These are phyloP conservation scores for Candida tropicalis DNA, from an alignment of 1,139 yeast genomes.

Conservation along the genomic window DNA sequence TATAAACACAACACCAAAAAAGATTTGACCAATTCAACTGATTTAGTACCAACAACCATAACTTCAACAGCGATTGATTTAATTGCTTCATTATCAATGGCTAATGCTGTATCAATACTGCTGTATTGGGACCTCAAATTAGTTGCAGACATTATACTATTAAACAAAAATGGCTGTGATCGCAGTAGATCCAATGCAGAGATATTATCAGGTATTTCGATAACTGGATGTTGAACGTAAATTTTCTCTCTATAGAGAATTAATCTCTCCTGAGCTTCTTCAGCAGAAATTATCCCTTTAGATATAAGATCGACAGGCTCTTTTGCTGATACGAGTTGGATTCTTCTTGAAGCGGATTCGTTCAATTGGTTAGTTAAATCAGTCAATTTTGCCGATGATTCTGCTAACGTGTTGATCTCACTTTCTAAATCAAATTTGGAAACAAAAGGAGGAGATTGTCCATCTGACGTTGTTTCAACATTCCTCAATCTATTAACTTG, in stretches of 20 bases:
- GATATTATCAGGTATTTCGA: slow-evolving; percentile 48
- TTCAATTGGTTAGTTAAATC: slow-evolving; percentile 43
- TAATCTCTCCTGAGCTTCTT: slow-evolving; percentile 53
- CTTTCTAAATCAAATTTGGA: slow-evolving; percentile 36
- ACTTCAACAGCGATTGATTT: slow-evolving; percentile 62
- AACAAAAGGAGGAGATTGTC: slow-evolving; percentile 32
- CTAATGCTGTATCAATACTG: slow-evolving; percentile 33
- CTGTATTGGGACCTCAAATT: slow-evolving; percentile 42
- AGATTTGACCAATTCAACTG: slow-evolving; percentile 66
- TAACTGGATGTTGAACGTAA: slow-evolving; percentile 52
- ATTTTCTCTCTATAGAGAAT: slow-evolving; percentile 43
- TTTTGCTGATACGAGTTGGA: slow-evolving; percentile 27
- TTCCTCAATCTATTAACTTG: slow-evolving; percentile 4
- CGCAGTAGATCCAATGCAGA: slow-evolving; percentile 51
- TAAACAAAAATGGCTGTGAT: slow-evolving; percentile 61
- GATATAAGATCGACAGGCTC: slow-evolving; percentile 46
- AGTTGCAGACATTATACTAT: slow-evolving; percentile 65
- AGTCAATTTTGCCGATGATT: slow-evolving; percentile 30
- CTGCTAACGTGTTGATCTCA: slow-evolving; percentile 39
- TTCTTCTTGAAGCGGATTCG: slow-evolving; percentile 41
- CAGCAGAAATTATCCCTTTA: slow-evolving; percentile 46
- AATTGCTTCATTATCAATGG: slow-evolving; percentile 61
- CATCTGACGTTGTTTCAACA: slow-evolving; percentile 13
- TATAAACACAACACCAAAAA: slow-evolving; percentile 66
- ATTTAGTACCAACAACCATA: slow-evolving; percentile 71